These are phyloP conservation scores for Talaromyces islandicus DNA, from an alignment of 2,329 filamentous ascomycete genomes.

Conservation along the genomic window DNA sequence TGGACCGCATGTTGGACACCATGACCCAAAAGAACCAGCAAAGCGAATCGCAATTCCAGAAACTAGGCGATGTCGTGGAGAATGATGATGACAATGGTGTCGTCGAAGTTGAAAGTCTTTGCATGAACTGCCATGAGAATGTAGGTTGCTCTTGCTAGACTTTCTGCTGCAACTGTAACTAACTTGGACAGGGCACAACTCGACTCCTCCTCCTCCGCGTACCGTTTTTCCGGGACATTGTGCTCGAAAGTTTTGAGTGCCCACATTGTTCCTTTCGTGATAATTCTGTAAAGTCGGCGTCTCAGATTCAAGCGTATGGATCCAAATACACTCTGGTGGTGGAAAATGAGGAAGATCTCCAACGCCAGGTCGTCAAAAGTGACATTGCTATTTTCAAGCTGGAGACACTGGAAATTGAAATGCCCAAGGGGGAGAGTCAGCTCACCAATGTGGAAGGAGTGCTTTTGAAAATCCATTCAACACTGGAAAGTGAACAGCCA, in stretches of 20 bases:
- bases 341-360: constrained; percentile 66
- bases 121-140: constrained; percentile 81
- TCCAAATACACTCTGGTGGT: constrained; percentile 76
- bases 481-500: constrained; percentile 77
- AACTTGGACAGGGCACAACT: constrained; percentile 65
- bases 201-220: constrained; percentile 84
- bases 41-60: constrained; percentile 30
- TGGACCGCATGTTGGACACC: constrained; percentile 12
- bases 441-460: constrained; percentile 92
- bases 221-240: constrained; percentile 94
- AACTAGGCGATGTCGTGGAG: constrained; percentile 33
- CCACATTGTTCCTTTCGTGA: constrained; percentile 84
- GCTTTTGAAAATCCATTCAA: constrained; percentile 68
- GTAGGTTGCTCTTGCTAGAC: constrained; percentile 34
- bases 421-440: constrained; percentile 83
- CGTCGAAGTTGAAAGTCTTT: constrained; percentile 60
- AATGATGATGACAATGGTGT: constrained; percentile 37
- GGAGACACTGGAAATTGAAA: constrained; percentile 87
- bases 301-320: constrained; percentile 84
- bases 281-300: constrained; percentile 89
- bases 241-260: constrained; percentile 95
- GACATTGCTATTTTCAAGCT: constrained; percentile 81
- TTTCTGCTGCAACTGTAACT: constrained; percentile 12
- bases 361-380: constrained; percentile 85
- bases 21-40: constrained; percentile 9